Evolutionary conservation across 257 asterid species (phyloP), one percentile per base, ranked within the genome.

Genomic region (Ligustrum vulgare): DNA sequence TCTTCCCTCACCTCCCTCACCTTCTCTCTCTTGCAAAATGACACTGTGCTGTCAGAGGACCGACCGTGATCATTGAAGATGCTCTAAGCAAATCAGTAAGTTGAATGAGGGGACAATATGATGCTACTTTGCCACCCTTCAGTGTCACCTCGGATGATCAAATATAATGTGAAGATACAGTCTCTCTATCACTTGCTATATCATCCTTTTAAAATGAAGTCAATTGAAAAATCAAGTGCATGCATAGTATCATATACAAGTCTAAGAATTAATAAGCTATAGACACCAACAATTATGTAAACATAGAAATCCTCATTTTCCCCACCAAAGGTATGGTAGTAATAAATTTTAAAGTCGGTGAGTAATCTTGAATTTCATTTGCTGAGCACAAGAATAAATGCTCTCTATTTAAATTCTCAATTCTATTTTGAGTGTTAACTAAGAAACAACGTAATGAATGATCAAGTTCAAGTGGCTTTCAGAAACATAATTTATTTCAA

Each of bases 191-290:
- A 75, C 51, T 90, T 28, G 95, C 90, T 82, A 89, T 83, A 82
- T 95, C 99, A 83, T 86, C 92, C 83, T 95, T 98, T 98, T 95
- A 85, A 78, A 85, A 84, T 70, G 71, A 76, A 45, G 70, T 56
- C 70, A 65, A 80, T 15, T 71, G 28, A 67, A 32, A 51, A 58
- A 69, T 74, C 79, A 74, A 80, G 65, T 72, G 70, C 80, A 75
- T 63, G 32, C 60, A 65, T 49, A 45, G 22, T 41, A 43, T 12
- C 65, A 65, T 35, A 70, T 32, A 49, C 75, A 45, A 63, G 67
- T 58, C 58, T 69, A 77, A 51, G 62, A 51, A 51, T 51, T 8
- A 15, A 65, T 63, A 37, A 58, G 43, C 72, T 56, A 67, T 69
- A 69, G 70, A 72, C 72, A 73, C 75, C 18, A 68, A 69, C 54